Evolutionary conservation across 1,284 basidiomycete species (phyloP).

Genomic region (Irpex lacteus): DNA sequence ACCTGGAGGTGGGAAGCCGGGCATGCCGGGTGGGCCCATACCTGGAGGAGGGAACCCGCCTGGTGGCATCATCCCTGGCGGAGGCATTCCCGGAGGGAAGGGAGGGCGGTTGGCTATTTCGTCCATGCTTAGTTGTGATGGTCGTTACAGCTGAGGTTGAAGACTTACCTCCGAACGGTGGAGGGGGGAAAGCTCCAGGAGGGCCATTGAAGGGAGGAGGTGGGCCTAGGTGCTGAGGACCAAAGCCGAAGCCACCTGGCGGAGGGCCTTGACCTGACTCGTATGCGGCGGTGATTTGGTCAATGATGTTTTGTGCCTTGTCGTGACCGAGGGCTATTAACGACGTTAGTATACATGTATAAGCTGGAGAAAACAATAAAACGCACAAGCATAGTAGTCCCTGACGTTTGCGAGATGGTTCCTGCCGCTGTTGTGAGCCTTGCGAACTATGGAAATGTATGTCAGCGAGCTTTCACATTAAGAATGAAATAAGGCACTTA

Average conservation of each 20-base stretch:
- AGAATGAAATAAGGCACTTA: constrained; percentile 26
- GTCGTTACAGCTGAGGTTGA: not conserved
- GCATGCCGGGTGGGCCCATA: constrained; percentile 33
- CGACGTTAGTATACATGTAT: constrained; percentile 11
- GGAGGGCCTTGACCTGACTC: constrained; percentile 83
- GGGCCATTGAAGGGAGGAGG: constrained; percentile 44
- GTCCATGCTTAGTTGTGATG: not conserved
- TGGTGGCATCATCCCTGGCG: constrained; percentile 47
- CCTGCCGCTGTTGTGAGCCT: constrained; percentile 95
- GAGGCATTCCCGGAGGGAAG: constrained; percentile 53
- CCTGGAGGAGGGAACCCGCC: constrained; percentile 36
- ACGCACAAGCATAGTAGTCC: constrained; percentile 93
- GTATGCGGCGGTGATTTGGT: constrained; percentile 92
- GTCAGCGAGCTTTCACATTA: constrained; percentile 12
- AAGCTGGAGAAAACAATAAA: not conserved
- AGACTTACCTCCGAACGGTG: constrained; percentile 43
- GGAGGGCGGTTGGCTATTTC: constrained; percentile 54
- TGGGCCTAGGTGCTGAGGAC: constrained; percentile 62
- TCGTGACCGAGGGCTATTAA: constrained; percentile 85
- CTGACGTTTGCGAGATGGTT: constrained; percentile 96
- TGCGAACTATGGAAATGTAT: constrained; percentile 66
- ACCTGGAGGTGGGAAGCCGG: constrained; percentile 27
- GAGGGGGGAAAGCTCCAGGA: constrained; percentile 43
- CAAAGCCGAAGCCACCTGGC: constrained; percentile 79
- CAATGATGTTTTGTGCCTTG: constrained; percentile 94